Evolutionary conservation across 768 basidiomycete genomes (phyloP), one percentile per base, ranked within the genome.

Genomic region (Boletus edulis): DNA sequence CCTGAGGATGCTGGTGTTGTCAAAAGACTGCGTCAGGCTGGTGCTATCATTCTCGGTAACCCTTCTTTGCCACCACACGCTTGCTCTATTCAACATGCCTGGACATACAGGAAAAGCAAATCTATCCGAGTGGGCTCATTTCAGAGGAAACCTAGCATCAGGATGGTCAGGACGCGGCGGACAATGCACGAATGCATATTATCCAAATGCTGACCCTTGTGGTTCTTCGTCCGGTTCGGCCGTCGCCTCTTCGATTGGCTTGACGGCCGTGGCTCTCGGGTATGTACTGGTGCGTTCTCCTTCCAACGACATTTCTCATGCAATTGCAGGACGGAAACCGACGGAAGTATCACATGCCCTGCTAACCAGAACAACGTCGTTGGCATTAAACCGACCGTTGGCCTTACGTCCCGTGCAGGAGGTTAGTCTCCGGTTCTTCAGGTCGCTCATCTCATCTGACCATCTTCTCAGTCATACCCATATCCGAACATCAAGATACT

Each of bases 111-210:
- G 81, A 8, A 84, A 84, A 61, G 76, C 81, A 12, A 82, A 82
- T 56, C 34, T 35, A 35, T 35, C 34, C 34, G 34, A 35, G 34
- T 35, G 34, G 34, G 34, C 67, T 3, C 73, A 79, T 59, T 80
- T 75, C 52, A 67, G 82, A 40, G 81, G 67, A 35, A 65, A 72
- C 29, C 40, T 78, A 18, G 69, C 81, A 1, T 76, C 74, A 2
- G 83, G 82, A 12, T 85, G 81, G 81, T 82, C 81, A n/a, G 81
- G 80, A 15, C 73, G 82, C 9, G 73, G 75, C 22, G 81, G 82
- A 3, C 83, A 83, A 66, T 66, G 69, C 43, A 78, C 73, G 4
- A 78, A 73, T 52, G 76, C 81, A 13, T 83, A 80, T 61, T 81
- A 73, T 52, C 77, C 78, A 0, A 73, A 74, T 13, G 78, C 73